Evolutionary conservation across 2,329 filamentous ascomycete genomes (phyloP), one percentile per base, ranked within the genome.

Genomic region (Teratosphaeria gauchensis): DNA sequence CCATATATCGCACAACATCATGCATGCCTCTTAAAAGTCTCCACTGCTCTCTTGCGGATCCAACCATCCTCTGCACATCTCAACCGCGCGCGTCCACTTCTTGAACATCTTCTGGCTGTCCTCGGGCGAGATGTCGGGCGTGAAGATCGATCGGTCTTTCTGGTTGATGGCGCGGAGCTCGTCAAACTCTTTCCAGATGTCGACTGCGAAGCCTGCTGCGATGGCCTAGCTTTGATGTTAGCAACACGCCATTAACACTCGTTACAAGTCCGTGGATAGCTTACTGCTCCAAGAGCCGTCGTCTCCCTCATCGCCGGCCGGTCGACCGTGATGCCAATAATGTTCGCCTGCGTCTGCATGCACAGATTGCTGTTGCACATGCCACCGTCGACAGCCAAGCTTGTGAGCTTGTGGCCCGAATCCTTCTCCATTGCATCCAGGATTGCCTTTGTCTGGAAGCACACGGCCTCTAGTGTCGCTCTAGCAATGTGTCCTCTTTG

Each of bases 391-490:
- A 95, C 91, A 33, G 89, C 87, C 51, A 96, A 80, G 63, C 86
- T 83, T 59, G 83, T 80, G 31, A 96, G 81, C 63, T 84, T 83
- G 71, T 92, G 86, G 42, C 86, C 85, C 56, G 87, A 92, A 75
- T 95, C 91, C 66, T 86, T 84, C 69, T 89, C 89, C 91, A 96
- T 96, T 62, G 91, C 90, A 69, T 94, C 87, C 31, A 96, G 82
- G 67, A 96, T 95, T 24, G 91, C 91, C 67, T 90, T 91, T 24
- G 90, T 95, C 75, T 96, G 91, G 79, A 89, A 95, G 77, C 91
- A 95, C 33, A 89, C 92, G 4, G 91, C 90, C 75, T 96, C 91
- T 56, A 96, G 83, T 0, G 91, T 95, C 35, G 91, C 91, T 61
- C 91, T 86, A 52, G 90, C 90, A 66, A 96, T 90, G 72, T 96